Percentiles rank a stretch among this genome's conserved stretches.
Conservation (phyloP, 306 rosid species). For the Gynostemma pentaphyllum region DNA sequence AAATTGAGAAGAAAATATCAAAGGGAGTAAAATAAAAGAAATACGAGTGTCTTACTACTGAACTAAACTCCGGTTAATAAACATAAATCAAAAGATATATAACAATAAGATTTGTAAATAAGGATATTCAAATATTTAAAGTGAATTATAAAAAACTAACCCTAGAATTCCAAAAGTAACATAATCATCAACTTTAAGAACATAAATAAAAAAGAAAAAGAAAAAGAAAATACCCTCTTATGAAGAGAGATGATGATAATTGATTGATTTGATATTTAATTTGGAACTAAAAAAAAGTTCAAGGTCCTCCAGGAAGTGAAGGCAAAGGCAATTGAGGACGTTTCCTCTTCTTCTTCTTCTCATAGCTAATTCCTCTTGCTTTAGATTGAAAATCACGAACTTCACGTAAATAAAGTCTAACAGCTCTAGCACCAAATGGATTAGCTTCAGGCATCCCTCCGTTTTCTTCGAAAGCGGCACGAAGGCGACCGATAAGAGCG, state of each 20-base stretch:
- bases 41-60: too few species aligned
- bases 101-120: too few species aligned
- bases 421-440: constrained; percentile 95
- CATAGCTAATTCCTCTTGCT: constrained; percentile 96
- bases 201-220: not conserved
- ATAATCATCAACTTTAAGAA: not conserved
- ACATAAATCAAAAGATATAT: too few species aligned
- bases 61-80: too few species aligned
- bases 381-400: constrained; percentile 95
- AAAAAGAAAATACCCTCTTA: not conserved
- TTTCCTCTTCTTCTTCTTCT: constrained; percentile 94
- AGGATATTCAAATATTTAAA: too few species aligned
- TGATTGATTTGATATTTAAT: not conserved
- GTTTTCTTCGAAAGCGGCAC: constrained; percentile 97
- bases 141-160: too few species aligned
- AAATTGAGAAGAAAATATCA: too few species aligned
- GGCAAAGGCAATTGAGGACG: constrained; percentile 36
- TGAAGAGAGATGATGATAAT: not conserved
- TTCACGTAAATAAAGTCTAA: constrained; percentile 89
- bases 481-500: constrained; percentile 83
- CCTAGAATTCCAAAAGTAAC: not conserved
- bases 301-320: constrained; percentile 35
- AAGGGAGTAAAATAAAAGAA: too few species aligned
- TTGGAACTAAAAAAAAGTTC: not conserved
- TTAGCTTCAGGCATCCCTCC: constrained; percentile 91